phyloP scores from a whole-genome alignment of 441 rosid species.

The Caryocar brasiliense region DNA sequence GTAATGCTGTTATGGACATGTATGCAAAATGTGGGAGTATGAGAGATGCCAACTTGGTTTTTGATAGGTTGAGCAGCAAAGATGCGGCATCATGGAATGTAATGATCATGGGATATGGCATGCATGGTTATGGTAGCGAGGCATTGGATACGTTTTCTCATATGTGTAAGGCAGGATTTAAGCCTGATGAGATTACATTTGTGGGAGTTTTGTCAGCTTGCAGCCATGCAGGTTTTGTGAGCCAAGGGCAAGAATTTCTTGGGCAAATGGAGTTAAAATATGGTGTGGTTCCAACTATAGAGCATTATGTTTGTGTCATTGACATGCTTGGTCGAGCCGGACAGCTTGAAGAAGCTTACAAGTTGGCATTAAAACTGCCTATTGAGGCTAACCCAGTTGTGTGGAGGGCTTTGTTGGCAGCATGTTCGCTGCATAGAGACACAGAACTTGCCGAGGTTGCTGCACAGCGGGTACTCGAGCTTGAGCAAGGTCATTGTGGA shows the following conservation, averaged over 20 bases:
- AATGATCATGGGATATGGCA: slow-evolving; percentile 49
- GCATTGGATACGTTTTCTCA: slow-evolving; percentile 40
- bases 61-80: slow-evolving; percentile 27
- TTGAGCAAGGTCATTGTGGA: slow-evolving; percentile 44
- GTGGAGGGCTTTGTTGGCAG: slow-evolving; percentile 53
- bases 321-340: slow-evolving; percentile 63
- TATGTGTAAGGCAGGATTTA: slow-evolving; percentile 27
- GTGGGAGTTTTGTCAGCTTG: slow-evolving; percentile 50
- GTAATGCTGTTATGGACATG: slow-evolving; percentile 49
- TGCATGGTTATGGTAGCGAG: slow-evolving; percentile 39
- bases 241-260: slow-evolving; percentile 29
- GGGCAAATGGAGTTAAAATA: slow-evolving; percentile 33
- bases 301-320: slow-evolving; percentile 49
- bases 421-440: slow-evolving; percentile 42
- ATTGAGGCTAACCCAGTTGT: slow-evolving; percentile 30
- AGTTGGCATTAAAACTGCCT: slow-evolving; percentile 35
- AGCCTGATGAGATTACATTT: slow-evolving; percentile 44
- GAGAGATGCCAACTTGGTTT: slow-evolving; percentile 42
- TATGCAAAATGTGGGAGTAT: slow-evolving; percentile 53
- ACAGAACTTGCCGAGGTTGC: slow-evolving; percentile 31
- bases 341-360: slow-evolving; percentile 45
- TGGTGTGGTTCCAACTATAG: slow-evolving; percentile 35
- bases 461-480: slow-evolving; percentile 28
- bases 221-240: slow-evolving; percentile 47
- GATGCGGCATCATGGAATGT: slow-evolving; percentile 63